Percentiles rank a stretch among this genome's conserved stretches.
Evolutionary conservation across 2,329 filamentous ascomycete species (phyloP).

Genomic region (Rugonectria rugulosa): DNA sequence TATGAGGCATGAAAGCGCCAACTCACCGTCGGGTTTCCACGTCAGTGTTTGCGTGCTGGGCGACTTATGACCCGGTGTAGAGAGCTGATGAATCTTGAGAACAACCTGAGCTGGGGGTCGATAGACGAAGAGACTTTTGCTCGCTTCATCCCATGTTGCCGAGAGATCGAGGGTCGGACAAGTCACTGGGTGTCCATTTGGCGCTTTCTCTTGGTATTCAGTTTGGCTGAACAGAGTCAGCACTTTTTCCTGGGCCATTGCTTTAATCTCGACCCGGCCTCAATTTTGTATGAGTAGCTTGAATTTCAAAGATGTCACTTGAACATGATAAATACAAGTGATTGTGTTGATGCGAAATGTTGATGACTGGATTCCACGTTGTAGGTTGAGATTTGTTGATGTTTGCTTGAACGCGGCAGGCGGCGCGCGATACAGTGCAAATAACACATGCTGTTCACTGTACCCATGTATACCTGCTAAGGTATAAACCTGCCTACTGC

Average conservation of each 20-base stretch:
- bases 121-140: slow-evolving; percentile 76
- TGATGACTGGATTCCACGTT: not conserved
- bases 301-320: not conserved
- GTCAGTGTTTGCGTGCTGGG: slow-evolving; percentile 57
- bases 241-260: slow-evolving; percentile 41
- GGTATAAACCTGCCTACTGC: too few species aligned
- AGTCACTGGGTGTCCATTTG: slow-evolving; percentile 69
- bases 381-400: not conserved
- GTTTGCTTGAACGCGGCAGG: too few species aligned
- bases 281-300: not conserved
- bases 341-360: too few species aligned
- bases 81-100: slow-evolving; percentile 58
- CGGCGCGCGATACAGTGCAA: too few species aligned
- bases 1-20: not conserved
- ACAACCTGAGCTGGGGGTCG: slow-evolving; percentile 77
- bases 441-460: too few species aligned
- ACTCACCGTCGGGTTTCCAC: slow-evolving; percentile 74
- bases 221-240: slow-evolving; percentile 64
- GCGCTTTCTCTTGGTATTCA: slow-evolving; percentile 61
- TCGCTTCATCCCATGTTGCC: slow-evolving; percentile 71
- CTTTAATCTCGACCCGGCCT: slow-evolving; percentile 1
- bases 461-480: too few species aligned
- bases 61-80: slow-evolving; percentile 48
- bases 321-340: too few species aligned
- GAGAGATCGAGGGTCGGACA: slow-evolving; percentile 87